These are phyloP conservation scores for Lipomyces anomalus DNA, from an alignment of 805 yeast species.

Conservation along the genomic window DNA sequence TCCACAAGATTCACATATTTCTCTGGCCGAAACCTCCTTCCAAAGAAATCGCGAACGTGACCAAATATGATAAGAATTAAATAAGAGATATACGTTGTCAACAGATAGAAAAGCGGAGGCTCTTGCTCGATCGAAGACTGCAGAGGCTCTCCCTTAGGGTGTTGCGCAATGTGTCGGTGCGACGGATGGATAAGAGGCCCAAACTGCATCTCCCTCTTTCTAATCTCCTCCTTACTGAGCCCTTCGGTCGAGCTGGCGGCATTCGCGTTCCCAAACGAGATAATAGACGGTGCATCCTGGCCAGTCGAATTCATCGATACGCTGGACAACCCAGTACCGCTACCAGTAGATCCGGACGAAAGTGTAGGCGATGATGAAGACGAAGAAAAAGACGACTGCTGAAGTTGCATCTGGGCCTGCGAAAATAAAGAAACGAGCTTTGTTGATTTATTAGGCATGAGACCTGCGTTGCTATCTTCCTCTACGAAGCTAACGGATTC, in stretches of 20 bases:
- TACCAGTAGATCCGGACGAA: background rate
- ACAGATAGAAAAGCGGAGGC: conserved; percentile 74
- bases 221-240: conserved; percentile 8
- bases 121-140: conserved; percentile 52
- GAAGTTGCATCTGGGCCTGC: conserved; percentile 23
- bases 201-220: conserved; percentile 12
- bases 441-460: conserved; percentile 20
- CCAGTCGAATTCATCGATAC: conserved; percentile 5
- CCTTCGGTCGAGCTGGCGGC: background rate
- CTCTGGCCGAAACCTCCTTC: conserved; percentile 63
- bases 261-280: conserved; percentile 13
- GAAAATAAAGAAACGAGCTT: conserved; percentile 21
- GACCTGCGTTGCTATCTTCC: too few species aligned
- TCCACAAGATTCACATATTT: conserved; percentile 63
- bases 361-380: background rate
- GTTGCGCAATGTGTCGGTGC: conserved; percentile 13
- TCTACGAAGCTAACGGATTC: too few species aligned
- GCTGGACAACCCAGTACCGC: background rate
- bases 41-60: conserved; percentile 83
- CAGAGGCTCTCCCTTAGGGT: conserved; percentile 33
- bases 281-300: conserved; percentile 7
- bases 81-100: conserved; percentile 81
- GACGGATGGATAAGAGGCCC: conserved; percentile 23
- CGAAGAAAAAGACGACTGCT: conserved; percentile 3
- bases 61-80: conserved; percentile 82